Evolutionary conservation across 805 yeast genomes (phyloP).

Genomic region (Pichia heedii): DNA sequence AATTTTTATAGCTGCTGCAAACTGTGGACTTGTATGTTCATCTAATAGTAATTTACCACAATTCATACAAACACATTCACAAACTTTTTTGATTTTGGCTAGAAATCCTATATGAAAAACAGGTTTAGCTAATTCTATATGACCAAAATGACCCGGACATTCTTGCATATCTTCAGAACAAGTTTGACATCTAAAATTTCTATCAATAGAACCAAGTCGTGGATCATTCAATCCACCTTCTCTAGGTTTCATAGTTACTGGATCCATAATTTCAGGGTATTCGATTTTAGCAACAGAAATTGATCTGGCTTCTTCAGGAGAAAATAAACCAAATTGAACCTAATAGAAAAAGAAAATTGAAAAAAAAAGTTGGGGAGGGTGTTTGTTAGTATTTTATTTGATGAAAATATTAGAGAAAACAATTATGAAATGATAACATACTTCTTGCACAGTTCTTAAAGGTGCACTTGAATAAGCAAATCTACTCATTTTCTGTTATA

Average conservation of each 20-base stretch:
- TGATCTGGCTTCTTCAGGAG: conserved; percentile 97
- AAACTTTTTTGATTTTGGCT: conserved; percentile 85
- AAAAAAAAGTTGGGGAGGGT: neutral
- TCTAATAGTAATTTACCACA: conserved; percentile 92
- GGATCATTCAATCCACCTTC: conserved; percentile 98
- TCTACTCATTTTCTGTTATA: conserved; percentile 24
- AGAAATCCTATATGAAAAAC: conserved; percentile 96
- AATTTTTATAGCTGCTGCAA: conserved; percentile 81
- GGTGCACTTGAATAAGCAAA: conserved; percentile 98
- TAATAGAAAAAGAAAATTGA: conserved; percentile 17
- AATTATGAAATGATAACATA: conserved; percentile 26
- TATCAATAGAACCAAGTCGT: conserved; percentile 91
- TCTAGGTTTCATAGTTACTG: conserved; percentile 86
- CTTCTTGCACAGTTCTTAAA: conserved; percentile 93
- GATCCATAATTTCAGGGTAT: conserved; percentile 99
- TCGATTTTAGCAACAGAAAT: conserved; percentile 97
- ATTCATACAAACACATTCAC: conserved; percentile 97
- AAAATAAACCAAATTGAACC: conserved; percentile 94
- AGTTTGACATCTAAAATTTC: conserved; percentile 96
- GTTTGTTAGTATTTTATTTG: conserved; percentile 7
- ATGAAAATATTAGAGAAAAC: neutral
- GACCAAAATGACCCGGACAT: conserved; percentile 99
- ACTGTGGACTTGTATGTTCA: conserved; percentile 61
- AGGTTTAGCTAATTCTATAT: conserved; percentile 95
- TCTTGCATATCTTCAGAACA: conserved; percentile 99